Conservation (phyloP, 805 yeast species). For the Saccharomycopsis capsularis region DNA sequence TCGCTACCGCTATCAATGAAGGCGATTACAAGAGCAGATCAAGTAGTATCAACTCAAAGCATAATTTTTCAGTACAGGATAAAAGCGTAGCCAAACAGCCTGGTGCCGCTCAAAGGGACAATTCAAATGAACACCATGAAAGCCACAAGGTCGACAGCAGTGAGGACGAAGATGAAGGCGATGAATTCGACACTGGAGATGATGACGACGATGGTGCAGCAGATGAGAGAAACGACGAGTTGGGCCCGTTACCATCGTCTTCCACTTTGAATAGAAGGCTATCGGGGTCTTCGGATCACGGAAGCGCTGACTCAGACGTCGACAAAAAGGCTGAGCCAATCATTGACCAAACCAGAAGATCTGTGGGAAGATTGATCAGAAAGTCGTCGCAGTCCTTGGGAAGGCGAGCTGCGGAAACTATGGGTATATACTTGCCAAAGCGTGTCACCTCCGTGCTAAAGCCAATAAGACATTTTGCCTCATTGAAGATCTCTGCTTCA, state of each 20-base stretch:
- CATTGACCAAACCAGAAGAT: constrained; percentile 61
- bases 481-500: constrained; percentile 59
- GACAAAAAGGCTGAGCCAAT: constrained; percentile 44
- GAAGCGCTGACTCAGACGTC: background rate
- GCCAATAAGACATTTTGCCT: constrained; percentile 89
- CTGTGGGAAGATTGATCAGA: constrained; percentile 69
- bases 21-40: background rate
- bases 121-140: background rate
- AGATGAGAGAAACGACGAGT: constrained; percentile 2
- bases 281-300: background rate
- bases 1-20: background rate
- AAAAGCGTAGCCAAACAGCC: background rate
- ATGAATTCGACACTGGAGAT: constrained; percentile 22
- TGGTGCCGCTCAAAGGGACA: background rate
- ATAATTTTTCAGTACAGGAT: too few species aligned
- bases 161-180: constrained; percentile 31
- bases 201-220: constrained; percentile 14
- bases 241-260: constrained; percentile 3
- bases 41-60: constrained; percentile 10
- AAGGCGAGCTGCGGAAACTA: constrained; percentile 74
- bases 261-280: background rate
- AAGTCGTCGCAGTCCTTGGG: constrained; percentile 74
- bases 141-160: constrained; percentile 23
- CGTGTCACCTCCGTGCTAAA: constrained; percentile 78
- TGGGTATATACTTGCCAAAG: constrained; percentile 82